Evolutionary conservation across 768 basidiomycete species (phyloP).

Genomic region (Gautieria morchelliformis): DNA sequence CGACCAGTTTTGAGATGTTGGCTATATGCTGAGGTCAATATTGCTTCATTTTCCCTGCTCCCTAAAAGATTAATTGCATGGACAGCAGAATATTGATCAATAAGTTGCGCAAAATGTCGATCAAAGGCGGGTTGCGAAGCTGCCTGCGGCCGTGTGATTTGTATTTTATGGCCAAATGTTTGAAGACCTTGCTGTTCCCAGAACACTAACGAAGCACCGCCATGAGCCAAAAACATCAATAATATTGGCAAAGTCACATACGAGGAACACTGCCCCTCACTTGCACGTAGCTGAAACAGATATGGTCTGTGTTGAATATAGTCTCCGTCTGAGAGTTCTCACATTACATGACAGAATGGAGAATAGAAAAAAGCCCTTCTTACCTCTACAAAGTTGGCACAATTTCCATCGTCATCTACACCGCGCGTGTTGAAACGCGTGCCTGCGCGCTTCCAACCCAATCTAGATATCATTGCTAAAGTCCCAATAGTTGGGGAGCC

Average conservation of each 20-base stretch:
- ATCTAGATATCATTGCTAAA: slow-evolving; percentile 72
- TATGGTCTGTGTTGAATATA: slow-evolving; percentile 75
- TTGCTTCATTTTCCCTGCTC: slow-evolving; percentile 84
- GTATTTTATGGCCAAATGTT: slow-evolving; percentile 89
- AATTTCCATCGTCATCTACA: slow-evolving; percentile 90
- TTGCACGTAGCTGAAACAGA: slow-evolving; percentile 88
- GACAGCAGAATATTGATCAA: slow-evolving; percentile 74
- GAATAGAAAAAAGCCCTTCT: background rate
- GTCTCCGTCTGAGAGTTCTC: slow-evolving; percentile 66
- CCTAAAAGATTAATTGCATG: slow-evolving; percentile 92
- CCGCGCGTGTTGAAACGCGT: slow-evolving; percentile 96
- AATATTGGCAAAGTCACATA: slow-evolving; percentile 33
- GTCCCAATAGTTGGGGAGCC: slow-evolving; percentile 67
- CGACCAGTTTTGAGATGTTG: slow-evolving; percentile 62
- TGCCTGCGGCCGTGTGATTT: slow-evolving; percentile 83
- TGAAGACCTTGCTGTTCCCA: slow-evolving; percentile 98
- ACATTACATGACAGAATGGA: background rate
- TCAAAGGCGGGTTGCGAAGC: slow-evolving; percentile 97
- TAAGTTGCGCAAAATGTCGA: slow-evolving; percentile 79
- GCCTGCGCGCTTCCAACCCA: slow-evolving; percentile 93
- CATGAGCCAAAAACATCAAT: background rate
- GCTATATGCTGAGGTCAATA: slow-evolving; percentile 72
- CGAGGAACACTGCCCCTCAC: slow-evolving; percentile 91
- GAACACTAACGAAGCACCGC: slow-evolving; percentile 53
- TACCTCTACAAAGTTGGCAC: slow-evolving; percentile 95